Conservation (phyloP, 345 rosid species). For the Acer negundo region DNA sequence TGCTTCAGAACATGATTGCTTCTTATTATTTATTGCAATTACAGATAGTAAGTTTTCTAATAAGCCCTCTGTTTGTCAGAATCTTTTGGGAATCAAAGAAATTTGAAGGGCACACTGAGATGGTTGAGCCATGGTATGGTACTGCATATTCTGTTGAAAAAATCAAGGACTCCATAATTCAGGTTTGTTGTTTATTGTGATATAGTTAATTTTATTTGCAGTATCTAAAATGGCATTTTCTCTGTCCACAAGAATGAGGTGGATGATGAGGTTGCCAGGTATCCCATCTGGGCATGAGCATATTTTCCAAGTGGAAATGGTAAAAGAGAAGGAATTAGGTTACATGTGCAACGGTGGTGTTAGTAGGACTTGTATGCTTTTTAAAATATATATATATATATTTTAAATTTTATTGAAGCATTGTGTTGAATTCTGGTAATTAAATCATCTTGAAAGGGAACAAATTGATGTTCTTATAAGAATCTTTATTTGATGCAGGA, state of each 20-base stretch:
- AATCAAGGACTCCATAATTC: conserved; percentile 50
- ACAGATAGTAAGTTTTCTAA: conserved; percentile 14
- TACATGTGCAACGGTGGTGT: conserved; percentile 7
- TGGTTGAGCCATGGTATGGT: conserved; percentile 90
- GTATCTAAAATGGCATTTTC: conserved; percentile 8
- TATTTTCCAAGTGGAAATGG: neutral
- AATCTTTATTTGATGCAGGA: conserved; percentile 48
- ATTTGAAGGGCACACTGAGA: conserved; percentile 78
- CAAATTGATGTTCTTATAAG: neutral
- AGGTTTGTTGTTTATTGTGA: conserved; percentile 50
- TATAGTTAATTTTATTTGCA: neutral
- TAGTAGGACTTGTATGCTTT: neutral
- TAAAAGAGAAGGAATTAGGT: neutral
- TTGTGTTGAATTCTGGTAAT: neutral
- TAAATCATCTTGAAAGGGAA: conserved; percentile 9
- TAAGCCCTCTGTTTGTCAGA: conserved; percentile 42
- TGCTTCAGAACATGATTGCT: neutral
- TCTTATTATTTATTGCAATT: neutral
- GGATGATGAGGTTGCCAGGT: conserved; percentile 9
- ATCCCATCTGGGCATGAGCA: neutral
- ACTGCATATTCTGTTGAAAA: conserved; percentile 77
- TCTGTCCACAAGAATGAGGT: neutral
- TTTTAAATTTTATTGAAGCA: neutral
- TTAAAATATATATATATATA: neutral
- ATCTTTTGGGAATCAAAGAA: conserved; percentile 92